These are phyloP conservation scores for Lichtheimia ornata DNA, from an alignment of 371 early-diverging fungal genomes.

Conservation along the genomic window DNA sequence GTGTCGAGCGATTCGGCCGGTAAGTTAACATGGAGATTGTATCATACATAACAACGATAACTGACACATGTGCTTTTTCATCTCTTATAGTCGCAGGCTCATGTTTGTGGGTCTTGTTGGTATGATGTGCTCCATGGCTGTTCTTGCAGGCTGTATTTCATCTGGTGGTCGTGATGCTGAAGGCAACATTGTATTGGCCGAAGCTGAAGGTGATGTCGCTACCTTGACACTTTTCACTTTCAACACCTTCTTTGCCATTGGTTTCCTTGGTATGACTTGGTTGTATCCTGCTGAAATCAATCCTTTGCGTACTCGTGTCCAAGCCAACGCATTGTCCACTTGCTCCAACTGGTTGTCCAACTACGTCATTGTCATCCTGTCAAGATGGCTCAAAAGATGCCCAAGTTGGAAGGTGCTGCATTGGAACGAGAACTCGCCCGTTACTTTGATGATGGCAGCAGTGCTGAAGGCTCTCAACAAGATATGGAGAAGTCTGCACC, in stretches of 20 bases:
- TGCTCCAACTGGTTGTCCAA: constrained; percentile 63
- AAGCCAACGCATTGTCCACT: constrained; percentile 42
- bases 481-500: background rate
- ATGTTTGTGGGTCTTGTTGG: constrained; percentile 23
- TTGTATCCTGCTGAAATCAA: constrained; percentile 62
- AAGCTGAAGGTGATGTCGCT: constrained; percentile 24
- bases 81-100: constrained; percentile 8
- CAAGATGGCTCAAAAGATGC: constrained; percentile 19
- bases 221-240: constrained; percentile 41
- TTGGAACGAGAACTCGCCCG: constrained; percentile 14
- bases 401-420: constrained; percentile 14
- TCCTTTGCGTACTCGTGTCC: constrained; percentile 29
- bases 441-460: constrained; percentile 17
- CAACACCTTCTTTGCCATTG: constrained; percentile 57
- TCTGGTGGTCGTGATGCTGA: constrained; percentile 14
- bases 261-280: constrained; percentile 59
- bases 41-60: no score
- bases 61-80: no score
- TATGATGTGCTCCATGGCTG: constrained; percentile 19
- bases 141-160: constrained; percentile 10
- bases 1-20: constrained; percentile 18
- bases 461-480: background rate
- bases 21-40: no score
- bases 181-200: constrained; percentile 12
- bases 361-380: constrained; percentile 31